Base-by-base conservation (phyloP, 73 alveolate species). In the Stentor roeselii region DNA sequence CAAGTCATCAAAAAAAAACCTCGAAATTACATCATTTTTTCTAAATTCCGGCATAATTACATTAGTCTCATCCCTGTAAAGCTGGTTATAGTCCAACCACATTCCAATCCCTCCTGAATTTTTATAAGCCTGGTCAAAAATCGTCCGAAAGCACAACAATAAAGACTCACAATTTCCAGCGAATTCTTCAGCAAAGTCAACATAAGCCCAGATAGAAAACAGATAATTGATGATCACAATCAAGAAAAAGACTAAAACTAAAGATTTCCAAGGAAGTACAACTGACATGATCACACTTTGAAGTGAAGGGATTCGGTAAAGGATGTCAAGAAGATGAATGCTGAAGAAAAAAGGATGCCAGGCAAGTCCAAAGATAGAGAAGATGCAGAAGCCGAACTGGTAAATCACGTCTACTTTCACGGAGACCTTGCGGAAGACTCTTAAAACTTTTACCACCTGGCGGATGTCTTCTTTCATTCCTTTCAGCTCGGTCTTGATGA, bases 1-100 rank as follows among this genome's bases (percentile, higher is more conserved):
- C n/a, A 92, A 59, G 76, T 87, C 76, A 83, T 93, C 98, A 59
- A 67, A 93, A 14, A 88, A 58, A 11, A 88, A 32, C 76, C 98
- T 89, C 34, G 95, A 21, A 21, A 50, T 50, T 50, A 50, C 21
- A 6, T 11, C 6, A 50, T 50, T 50, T 50, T 21, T 50, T n/a
- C n/a, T n/a, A n/a, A n/a, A n/a, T n/a, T n/a, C n/a, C n/a, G n/a
- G n/a, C n/a, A n/a, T n/a, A n/a, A n/a, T n/a, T 11, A 21, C 30
- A 11, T 6, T 50, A 11, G 21, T 92, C 3, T 60, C 41, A 50
- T 21, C 67, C 21, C 67, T 21, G 6, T 6, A 50, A 11, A 21
- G 21, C 21, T 6, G 67, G 30, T 11, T 50, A 50, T 61, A 61
- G 27, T 61, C 82, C 42, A 61, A 35, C 37, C 42, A 61, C 42